These are phyloP conservation scores for Diaporthe aspalathi DNA, from an alignment of 2,329 filamentous ascomycete genomes.

Conservation along the genomic window DNA sequence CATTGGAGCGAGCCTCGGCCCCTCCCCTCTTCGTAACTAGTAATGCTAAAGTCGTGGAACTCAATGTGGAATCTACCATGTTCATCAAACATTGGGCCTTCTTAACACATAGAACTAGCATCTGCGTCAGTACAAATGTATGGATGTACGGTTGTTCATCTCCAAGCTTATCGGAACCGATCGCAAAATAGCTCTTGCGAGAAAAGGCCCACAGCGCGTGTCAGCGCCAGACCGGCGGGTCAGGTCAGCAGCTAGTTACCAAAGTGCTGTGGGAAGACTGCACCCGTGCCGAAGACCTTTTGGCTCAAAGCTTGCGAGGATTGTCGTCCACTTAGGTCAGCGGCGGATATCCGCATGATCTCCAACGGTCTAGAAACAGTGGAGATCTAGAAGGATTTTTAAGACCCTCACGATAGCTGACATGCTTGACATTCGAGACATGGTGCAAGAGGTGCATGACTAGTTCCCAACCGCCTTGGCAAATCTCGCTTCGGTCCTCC, in stretches of 20 bases:
- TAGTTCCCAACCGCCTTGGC: constrained; percentile 10
- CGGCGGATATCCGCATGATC: background rate
- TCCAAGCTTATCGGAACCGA: background rate
- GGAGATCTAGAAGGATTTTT: constrained; percentile 10
- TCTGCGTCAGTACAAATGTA: too few species aligned
- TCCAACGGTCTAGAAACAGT: background rate
- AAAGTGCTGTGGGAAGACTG: background rate
- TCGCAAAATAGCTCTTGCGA: constrained; percentile 3
- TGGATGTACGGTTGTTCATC: background rate
- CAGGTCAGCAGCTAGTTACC: background rate
- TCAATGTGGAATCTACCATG: too few species aligned
- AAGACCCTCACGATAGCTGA: background rate
- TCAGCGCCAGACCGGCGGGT: background rate
- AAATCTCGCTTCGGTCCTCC: constrained; percentile 13
- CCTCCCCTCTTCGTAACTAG: too few species aligned
- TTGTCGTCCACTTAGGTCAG: background rate
- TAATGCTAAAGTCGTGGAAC: background rate
- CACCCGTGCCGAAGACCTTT: background rate
- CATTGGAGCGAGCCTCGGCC: background rate
- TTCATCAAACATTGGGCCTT: background rate
- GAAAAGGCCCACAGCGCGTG: too few species aligned
- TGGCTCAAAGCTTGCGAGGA: background rate
- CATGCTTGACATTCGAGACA: background rate
- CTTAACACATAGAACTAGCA: background rate
- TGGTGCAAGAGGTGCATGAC: constrained; percentile 17